Evolutionary conservation across 164 flowering plant genomes (phyloP), one percentile per base, ranked within the genome.

Genomic region (Chimonanthus salicifolius): DNA sequence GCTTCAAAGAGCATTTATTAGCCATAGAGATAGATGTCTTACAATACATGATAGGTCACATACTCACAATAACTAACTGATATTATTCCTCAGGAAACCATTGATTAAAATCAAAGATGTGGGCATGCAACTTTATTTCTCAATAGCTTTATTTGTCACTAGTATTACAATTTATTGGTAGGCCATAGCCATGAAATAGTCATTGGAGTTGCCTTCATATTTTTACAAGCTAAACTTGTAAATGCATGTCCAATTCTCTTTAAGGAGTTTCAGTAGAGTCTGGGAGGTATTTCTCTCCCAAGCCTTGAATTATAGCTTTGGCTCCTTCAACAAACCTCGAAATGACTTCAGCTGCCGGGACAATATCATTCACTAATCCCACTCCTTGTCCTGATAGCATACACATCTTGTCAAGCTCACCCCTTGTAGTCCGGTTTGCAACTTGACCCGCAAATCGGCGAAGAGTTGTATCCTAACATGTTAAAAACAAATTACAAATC

Each of bases 341-440:
- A 62, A 79, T 62, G 64, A 80, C 79, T 74, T 80, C 77, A 2
- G 49, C 75, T 4, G 79, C 77, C 7, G 77, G 71, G 62, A 80
- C 77, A 45, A 80, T 76, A 58, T 80, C 79, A 5, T 76, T 71
- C 45, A 80, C 75, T 50, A 80, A 58, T 15, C 82, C 82, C 9
- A 80, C 82, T 33, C 82, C 82, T 74, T 76, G 77, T 65, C 82
- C 82, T 18, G 77, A 79, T 62, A 76, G 54, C 82, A 80, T 76
- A 9, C 64, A 70, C 75, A 78, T 78, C 45, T 75, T 43, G 44
- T 62, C 60, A 2, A 75, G 68, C 68, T 68, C 63, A 2, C 81
- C 81, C 0, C 18, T 6, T 2, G 81, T 72, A 8, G 81, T 69
- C 44, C 21, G 71, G 72, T 79, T 79, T 6, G 78, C 70, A 6